Evolutionary conservation across 2,329 filamentous ascomycete genomes (phyloP), one percentile per base, ranked within the genome.

Genomic region (Paracamarosporium sp.): DNA sequence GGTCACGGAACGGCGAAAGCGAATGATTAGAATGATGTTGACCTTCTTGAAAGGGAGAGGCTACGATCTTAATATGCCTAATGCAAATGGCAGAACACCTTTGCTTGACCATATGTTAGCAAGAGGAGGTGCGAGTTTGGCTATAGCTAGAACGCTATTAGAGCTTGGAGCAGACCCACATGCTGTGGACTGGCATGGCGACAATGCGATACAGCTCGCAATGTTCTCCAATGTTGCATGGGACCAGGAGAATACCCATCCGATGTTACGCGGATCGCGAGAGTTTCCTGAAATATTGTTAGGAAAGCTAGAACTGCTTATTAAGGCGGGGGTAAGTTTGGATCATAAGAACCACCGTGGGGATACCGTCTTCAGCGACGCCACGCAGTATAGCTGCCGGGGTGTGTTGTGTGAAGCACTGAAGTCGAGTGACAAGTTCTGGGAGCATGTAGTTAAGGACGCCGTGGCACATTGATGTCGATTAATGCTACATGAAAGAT

Each of bases 121-220:
- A 7, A 15, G 13, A 22, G 43, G 43, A 11, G 43, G 13, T 5
- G 13, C 4, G 28, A 28, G 27, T 22, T 12, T 46, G 28, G 20
- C 30, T 2, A 22, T 20, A 3, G 17, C 17, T 15, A 24, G 41
- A 35, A 11, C 17, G 5, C 27, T 54, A 5, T 17, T 46, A 38
- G 41, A 54, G 13, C 15, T 36, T 38, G 40, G 41, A 8, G 40
- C 41, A 20, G 25, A 54, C 25, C 8, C 33, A 13, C 27, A 47
- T 36, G 28, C 41, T 3, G 24, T 27, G 22, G 51, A 54, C 17
- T 3, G 15, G 13, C 9, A 46, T 30, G 51, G 51, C 12, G 17
- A 31, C n/a, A 54, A 47, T 28, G 40, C 51, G 20, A 46, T 54
- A 24, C 17, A 46, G n/a, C 17, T 25, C 24, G 51, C 50, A 15